A percentile compares a stretch with the other conserved stretches of the same genome.
Conservation (phyloP, 1,284 basidiomycete species). For the Microbotryum scabiosae region DNA sequence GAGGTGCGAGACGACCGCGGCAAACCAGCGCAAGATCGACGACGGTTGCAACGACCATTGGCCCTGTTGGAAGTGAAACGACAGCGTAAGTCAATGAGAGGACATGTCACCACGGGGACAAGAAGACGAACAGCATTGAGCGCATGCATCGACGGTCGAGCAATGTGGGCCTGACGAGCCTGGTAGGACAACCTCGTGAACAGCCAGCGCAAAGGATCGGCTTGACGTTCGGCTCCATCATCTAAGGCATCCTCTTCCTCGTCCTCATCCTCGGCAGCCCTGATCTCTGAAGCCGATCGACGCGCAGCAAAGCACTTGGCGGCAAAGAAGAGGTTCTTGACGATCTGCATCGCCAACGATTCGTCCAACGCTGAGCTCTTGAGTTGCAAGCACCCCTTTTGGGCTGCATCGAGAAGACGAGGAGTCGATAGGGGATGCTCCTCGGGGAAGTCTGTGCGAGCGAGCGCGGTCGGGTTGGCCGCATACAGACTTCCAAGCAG, state of each 20-base stretch:
- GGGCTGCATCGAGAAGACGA: constrained; percentile 62
- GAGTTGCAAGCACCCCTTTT: constrained; percentile 69
- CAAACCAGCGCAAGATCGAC: constrained; percentile 84
- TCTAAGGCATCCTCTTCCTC: constrained; percentile 33
- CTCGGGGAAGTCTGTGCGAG: constrained; percentile 40
- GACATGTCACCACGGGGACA: not conserved
- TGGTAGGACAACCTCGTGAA: constrained; percentile 91
- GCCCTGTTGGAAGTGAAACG: constrained; percentile 37
- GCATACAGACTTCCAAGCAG: constrained; percentile 66
- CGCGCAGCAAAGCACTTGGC: constrained; percentile 63
- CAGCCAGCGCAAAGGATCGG: constrained; percentile 74
- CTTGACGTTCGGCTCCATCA: constrained; percentile 37
- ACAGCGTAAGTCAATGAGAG: not conserved
- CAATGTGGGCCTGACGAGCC: constrained; percentile 47
- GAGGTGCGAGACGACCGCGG: constrained; percentile 73
- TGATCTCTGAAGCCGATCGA: constrained; percentile 16
- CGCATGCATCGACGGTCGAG: constrained; percentile 41
- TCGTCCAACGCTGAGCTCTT: constrained; percentile 74
- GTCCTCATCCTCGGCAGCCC: constrained; percentile 26
- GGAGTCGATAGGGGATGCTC: constrained; percentile 48
- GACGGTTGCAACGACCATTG: constrained; percentile 73
- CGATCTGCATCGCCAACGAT: constrained; percentile 68
- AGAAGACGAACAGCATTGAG: constrained; percentile 28
- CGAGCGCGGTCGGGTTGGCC: constrained; percentile 45
- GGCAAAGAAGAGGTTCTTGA: constrained; percentile 89